Evolutionary conservation across 805 yeast species (phyloP), one percentile per base, ranked within the genome.

Genomic region (Candida peoriensis): DNA sequence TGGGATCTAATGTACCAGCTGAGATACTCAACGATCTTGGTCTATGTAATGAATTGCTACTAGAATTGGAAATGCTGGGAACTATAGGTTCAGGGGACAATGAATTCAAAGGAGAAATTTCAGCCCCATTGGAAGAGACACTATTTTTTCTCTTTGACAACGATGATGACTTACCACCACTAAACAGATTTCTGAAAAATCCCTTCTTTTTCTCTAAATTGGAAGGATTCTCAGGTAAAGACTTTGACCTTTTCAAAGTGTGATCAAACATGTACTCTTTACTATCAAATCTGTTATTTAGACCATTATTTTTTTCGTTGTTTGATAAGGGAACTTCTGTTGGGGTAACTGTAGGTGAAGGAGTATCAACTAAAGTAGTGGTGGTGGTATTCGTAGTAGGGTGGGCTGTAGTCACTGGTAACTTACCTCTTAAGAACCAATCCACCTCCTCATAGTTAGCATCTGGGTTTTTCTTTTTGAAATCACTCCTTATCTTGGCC

Each of bases 371-470:
- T n/a, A n/a, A n/a, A n/a, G n/a, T n/a, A n/a, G n/a, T n/a, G n/a
- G n/a, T n/a, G n/a, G n/a, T n/a, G n/a, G n/a, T n/a, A n/a, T n/a
- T n/a, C n/a, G n/a, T n/a, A n/a, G n/a, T n/a, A n/a, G n/a, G n/a
- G n/a, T n/a, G n/a, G n/a, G n/a, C n/a, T n/a, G n/a, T n/a, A n/a
- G 28, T 26, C 13, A 38, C 46, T 2, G 56, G 50, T 1, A 43
- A 41, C 24, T 42, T 41, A 1, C 58, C 61, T 39, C 76, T 55
- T 15, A 73, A 55, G 37, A 73, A 63, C 78, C 78, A 73, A 46
- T 70, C 74, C 16, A 73, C 66, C 38, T 72, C 76, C 2, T 33
- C 18, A 4, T n/a, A n/a, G n/a, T n/a, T n/a, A n/a, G n/a, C n/a
- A n/a, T n/a, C n/a, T n/a, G n/a, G n/a, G n/a, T n/a, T n/a, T n/a